Base-by-base conservation (phyloP, 768 basidiomycete genomes). In the Pleurotus tuoliensis region DNA sequence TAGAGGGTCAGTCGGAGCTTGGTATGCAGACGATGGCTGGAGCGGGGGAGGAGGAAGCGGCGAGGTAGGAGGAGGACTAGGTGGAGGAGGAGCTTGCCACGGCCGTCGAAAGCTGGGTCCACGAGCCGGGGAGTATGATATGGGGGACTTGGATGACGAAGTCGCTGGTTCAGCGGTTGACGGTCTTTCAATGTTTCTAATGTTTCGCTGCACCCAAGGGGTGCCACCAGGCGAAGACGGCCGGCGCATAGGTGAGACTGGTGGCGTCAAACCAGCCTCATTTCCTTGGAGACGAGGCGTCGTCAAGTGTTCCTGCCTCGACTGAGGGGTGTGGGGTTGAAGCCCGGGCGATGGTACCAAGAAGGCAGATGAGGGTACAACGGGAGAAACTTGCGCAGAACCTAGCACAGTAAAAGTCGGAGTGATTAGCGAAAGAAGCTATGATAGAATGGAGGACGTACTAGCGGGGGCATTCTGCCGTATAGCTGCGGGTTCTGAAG, bases 11-110 rank as follows among this genome's bases (percentile, higher is more conserved):
- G 30, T 39, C n/a, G 47, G 47, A 8, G 39, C 43, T 34, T 30
- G 38, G 9, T 25, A 30, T 18, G 55, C 34, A 3, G 56, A 48
- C 58, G 62, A 51, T 59, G 46, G 5, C 52, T 57, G 8, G 52
- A 51, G 58, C 13, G 71, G 71, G 8, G 75, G 64, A 40, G 66
- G 70, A 5, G 81, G 79, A 7, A 81, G 62, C 0, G 80, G 80
- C 0, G 68, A 71, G 40, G 66, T 66, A 3, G 80, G 81, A 0
- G 82, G 78, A 12, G 81, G 80, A 60, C 75, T 81, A 3, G 81
- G 78, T 1, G 80, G 81, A 2, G 80, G 79, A 38, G 63, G 20
- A 8, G 34, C 27, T 41, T 52, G 50, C 50, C 50, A 52, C 12
- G 50, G 50, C 24, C 50, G 15, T 22, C 6, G 34, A 8, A 47